These are phyloP conservation scores for Moniliella sp. DNA, from an alignment of 1,284 basidiomycete genomes.

Conservation along the genomic window DNA sequence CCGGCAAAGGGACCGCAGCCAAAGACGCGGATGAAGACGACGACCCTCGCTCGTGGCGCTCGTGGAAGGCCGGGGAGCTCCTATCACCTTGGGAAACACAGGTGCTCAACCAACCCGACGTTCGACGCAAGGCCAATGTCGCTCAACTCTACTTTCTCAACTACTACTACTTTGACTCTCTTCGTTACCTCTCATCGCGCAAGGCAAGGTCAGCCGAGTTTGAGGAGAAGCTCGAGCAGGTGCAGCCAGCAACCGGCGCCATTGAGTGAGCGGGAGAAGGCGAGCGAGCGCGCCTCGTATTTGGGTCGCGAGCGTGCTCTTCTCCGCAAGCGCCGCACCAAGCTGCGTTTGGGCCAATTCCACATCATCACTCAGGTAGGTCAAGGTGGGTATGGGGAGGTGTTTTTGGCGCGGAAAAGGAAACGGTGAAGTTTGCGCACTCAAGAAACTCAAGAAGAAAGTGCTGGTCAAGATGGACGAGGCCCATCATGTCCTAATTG, in stretches of 20 bases:
- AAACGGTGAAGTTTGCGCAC: constrained; percentile 32
- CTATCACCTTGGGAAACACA: constrained; percentile 28
- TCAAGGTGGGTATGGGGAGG: constrained; percentile 32
- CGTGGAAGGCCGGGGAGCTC: constrained; percentile 17
- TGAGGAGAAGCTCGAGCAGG: constrained; percentile 40
- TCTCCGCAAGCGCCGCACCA: constrained; percentile 25
- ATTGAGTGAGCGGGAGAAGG: constrained; percentile 50
- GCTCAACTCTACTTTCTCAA: constrained; percentile 33
- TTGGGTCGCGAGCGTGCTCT: constrained; percentile 23
- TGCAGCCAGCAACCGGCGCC: constrained; percentile 4
- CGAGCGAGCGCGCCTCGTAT: constrained; percentile 15
- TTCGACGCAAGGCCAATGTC: constrained; percentile 28
- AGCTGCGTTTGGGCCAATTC: constrained; percentile 28
- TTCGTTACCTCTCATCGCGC: constrained; percentile 23
- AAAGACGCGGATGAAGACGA: no score
- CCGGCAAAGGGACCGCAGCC: no score
- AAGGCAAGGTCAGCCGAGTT: constrained; percentile 41
- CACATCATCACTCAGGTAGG: constrained; percentile 33
- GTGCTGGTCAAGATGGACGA: constrained; percentile 34
- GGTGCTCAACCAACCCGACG: constrained; percentile 18
- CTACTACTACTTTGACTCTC: constrained; percentile 29
- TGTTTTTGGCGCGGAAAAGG: constrained; percentile 29
- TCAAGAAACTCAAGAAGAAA: constrained; percentile 29
- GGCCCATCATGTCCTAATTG: constrained; percentile 26
- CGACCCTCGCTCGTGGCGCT: no score